Evolutionary conservation across 257 asterid genomes (phyloP), one percentile per base, ranked within the genome.

Genomic region (Solanum clarkiae): DNA sequence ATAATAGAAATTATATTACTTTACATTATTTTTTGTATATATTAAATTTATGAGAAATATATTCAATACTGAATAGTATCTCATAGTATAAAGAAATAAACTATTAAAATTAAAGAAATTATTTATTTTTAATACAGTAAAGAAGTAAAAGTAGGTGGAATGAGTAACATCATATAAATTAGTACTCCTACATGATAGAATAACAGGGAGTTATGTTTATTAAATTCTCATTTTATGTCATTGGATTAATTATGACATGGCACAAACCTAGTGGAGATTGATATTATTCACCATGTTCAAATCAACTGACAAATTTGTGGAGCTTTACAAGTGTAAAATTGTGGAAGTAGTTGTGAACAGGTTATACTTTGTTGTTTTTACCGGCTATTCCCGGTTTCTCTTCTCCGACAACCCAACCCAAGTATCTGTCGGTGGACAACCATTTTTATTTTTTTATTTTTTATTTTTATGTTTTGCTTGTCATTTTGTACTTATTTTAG

Each of bases 301-400:
- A 69, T 69, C 79, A 40, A 40, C 24, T 20, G 80, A 22, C 16
- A n/a, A 70, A 70, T 8, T 40, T 18, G 79, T 18, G 49, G 22
- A 29, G 11, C 40, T 26, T 36, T 70, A 17, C 4, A 18, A 10
- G 54, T 4, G 47, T 42, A 9, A 70, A 26, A 40, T 40, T 70
- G 26, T 70, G 29, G 79, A 70, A 71, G 80, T 71, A 63, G 84
- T 80, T 84, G 87, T 85, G 86, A 59, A 75, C 89, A 87, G 86
- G 59, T 40, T 74, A 59, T 74, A 45, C 57, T n/a, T 45, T 45
- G 81, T 8, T 44, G n/a, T 9, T 56, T 2, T 56, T 0, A 84
- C 87, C 85, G 66, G 87, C 84, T 74, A 44, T 42, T 74, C 10
- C 89, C 89, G 36, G 87, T 87, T 72, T 74, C 81, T 22, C 13